Conservation (phyloP, 345 rosid species). For the Salix udensis region DNA sequence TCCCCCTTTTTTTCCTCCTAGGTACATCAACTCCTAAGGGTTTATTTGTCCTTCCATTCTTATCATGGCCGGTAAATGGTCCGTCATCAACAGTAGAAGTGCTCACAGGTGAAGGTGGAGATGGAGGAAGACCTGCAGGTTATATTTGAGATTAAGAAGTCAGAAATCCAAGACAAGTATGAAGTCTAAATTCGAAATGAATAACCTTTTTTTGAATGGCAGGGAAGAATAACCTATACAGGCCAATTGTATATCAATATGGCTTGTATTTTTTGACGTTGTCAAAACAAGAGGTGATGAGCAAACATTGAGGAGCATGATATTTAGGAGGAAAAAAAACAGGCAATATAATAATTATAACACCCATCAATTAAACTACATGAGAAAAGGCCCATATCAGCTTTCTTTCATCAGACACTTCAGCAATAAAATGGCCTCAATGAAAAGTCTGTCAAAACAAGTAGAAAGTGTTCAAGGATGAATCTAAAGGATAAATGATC, state of each 20-base stretch:
- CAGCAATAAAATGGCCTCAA: background rate
- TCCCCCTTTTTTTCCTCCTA: constrained; percentile 31
- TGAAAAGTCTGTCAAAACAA: background rate
- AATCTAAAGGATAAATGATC: too few species aligned
- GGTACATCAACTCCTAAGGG: constrained; percentile 62
- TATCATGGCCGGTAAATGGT: constrained; percentile 32
- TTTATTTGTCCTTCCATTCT: constrained; percentile 35
- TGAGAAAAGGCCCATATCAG: too few species aligned
- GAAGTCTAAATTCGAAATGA: background rate
- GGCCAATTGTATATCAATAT: background rate
- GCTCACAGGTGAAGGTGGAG: constrained; percentile 51
- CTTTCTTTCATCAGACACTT: too few species aligned
- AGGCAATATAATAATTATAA: too few species aligned
- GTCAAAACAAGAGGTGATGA: background rate
- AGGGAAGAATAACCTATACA: constrained; percentile 1
- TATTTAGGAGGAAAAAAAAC: background rate
- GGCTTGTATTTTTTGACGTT: background rate
- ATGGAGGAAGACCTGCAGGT: constrained; percentile 55
- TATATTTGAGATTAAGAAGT: constrained; percentile 1
- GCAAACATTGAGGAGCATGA: background rate
- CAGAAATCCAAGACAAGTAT: background rate
- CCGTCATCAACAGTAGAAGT: constrained; percentile 30
- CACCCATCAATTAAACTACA: too few species aligned
- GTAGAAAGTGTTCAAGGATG: background rate
- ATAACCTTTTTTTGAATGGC: background rate